These are phyloP conservation scores for Collariella sp. DNA, from an alignment of 495 filamentous ascomycete genomes.

Conservation along the genomic window DNA sequence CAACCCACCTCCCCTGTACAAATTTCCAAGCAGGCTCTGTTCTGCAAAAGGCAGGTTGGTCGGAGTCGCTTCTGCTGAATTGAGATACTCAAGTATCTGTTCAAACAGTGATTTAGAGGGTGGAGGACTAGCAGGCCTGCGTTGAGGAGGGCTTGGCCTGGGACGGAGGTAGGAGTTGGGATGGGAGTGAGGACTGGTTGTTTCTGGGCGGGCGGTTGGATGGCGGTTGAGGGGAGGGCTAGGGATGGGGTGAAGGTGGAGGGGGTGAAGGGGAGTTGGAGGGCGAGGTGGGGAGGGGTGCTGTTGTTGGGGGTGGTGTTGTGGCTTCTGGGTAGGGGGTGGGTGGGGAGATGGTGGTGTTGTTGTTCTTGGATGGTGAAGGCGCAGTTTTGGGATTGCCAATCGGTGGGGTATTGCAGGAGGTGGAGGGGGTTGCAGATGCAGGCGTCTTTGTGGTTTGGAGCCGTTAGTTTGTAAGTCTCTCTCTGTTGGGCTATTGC, in stretches of 20 bases:
- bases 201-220: too few relatives aligned
- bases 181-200: too few relatives aligned
- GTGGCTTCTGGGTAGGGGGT: conserved; percentile 9
- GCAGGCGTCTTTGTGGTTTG: conserved; percentile 60
- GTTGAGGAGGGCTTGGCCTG: conserved; percentile 64
- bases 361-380: conserved; percentile 58
- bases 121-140: conserved; percentile 66
- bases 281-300: conserved; percentile 34
- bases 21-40: conserved; percentile 59
- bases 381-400: conserved; percentile 66
- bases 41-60: conserved; percentile 61
- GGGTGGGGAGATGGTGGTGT: too few relatives aligned
- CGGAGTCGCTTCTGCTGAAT: conserved; percentile 26
- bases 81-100: conserved; percentile 45
- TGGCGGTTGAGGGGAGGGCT: too few relatives aligned
- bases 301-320: conserved; percentile 19
- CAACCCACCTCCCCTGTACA: conserved; percentile 59
- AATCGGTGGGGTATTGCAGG: conserved; percentile 65
- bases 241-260: too few relatives aligned
- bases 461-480: not conserved
- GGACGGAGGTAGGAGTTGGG: too few relatives aligned
- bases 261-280: too few relatives aligned
- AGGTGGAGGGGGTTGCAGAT: conserved; percentile 72
- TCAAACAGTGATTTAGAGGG: conserved; percentile 46
- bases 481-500: conserved; percentile 13